Conservation (phyloP, 2,329 filamentous ascomycete genomes). For the Stachybotrys chlorohalonatus region DNA sequence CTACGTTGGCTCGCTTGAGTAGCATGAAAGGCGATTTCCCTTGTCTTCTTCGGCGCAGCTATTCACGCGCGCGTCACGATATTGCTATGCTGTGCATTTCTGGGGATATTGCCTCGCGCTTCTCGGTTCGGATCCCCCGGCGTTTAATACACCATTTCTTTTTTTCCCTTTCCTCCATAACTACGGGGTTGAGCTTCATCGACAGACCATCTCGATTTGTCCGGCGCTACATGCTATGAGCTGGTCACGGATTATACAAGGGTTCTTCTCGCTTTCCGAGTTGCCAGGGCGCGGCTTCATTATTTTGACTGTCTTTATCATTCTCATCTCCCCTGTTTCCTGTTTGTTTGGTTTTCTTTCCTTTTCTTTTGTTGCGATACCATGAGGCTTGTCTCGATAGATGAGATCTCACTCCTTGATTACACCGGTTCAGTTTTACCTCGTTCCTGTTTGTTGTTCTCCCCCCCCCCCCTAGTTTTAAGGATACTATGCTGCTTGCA, state of each 20-base stretch:
- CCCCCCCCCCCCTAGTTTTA: too few relatives aligned
- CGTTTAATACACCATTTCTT: not conserved
- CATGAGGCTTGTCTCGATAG: not conserved
- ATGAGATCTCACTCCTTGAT: not conserved
- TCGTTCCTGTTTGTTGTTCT: not conserved
- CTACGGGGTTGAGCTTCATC: not conserved
- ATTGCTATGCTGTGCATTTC: not conserved
- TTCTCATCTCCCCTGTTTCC: conserved; percentile 3
- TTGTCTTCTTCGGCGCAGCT: not conserved
- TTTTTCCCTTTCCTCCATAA: not conserved
- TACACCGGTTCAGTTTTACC: not conserved
- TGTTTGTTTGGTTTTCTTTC: conserved; percentile 7
- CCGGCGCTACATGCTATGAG: not conserved
- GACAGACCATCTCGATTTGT: not conserved
- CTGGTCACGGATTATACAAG: not conserved
- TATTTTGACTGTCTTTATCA: not conserved
- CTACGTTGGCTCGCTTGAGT: not conserved
- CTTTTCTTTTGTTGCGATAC: conserved; percentile 14
- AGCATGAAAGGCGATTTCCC: not conserved
- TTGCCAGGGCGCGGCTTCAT: conserved; percentile 6
- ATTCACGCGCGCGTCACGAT: not conserved
- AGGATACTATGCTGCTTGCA: too few relatives aligned
- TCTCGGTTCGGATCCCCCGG: not conserved
- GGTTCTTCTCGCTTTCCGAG: conserved; percentile 7
- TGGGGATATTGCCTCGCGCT: not conserved